phyloP scores from a whole-genome alignment of 2,329 filamentous ascomycete species.

The Colletotrichum sp. region DNA sequence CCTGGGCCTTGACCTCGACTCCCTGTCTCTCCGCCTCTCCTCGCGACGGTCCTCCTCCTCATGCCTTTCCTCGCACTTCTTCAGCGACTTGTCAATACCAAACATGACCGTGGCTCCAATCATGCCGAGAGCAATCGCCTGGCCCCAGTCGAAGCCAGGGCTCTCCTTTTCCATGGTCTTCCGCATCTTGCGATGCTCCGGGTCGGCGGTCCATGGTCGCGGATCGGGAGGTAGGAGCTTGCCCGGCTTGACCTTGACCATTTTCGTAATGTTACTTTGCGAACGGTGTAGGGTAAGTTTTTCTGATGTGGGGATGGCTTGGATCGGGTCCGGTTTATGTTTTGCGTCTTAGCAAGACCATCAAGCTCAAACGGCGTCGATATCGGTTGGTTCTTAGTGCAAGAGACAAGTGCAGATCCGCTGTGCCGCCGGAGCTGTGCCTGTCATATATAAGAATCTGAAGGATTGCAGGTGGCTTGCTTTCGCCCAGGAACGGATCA shows the following conservation, averaged over 20 bases:
- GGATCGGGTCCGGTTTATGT: not conserved
- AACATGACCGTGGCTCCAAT: slow-evolving; percentile 39
- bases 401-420: not conserved
- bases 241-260: slow-evolving; percentile 18
- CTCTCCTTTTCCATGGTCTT: slow-evolving; percentile 45
- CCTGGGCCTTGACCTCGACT: not conserved
- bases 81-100: slow-evolving; percentile 45
- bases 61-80: slow-evolving; percentile 25
- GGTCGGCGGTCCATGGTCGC: slow-evolving; percentile 42
- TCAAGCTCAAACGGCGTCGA: not conserved
- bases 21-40: slow-evolving; percentile 8
- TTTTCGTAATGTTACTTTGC: not conserved
- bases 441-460: not conserved
- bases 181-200: slow-evolving; percentile 37
- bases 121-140: slow-evolving; percentile 42
- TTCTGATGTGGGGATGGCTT: not conserved
- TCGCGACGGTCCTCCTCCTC: slow-evolving; percentile 15
- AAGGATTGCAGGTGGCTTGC: not conserved
- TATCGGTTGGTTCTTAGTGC: not conserved
- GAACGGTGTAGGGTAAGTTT: not conserved
- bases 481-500: not conserved
- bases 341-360: not conserved
- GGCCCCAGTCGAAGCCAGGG: slow-evolving; percentile 44
- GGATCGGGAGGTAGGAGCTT: slow-evolving; percentile 29
- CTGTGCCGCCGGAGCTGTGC: not conserved